These are phyloP conservation scores for Exophiala lecanii-corni DNA, from an alignment of 2,329 filamentous ascomycete genomes.

Conservation along the genomic window DNA sequence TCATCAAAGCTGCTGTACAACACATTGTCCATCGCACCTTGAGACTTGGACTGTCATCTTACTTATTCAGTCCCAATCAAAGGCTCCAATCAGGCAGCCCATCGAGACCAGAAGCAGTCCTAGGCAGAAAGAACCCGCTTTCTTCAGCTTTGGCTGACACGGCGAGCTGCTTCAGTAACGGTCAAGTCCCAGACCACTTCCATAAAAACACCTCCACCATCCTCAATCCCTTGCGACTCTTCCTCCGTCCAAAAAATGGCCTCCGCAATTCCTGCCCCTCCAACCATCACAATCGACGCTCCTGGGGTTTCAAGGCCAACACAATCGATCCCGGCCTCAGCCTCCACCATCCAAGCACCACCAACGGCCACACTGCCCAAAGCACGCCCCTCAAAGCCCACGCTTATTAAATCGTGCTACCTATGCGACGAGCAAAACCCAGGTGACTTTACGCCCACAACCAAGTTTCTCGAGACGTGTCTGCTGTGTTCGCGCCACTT, in stretches of 20 bases:
- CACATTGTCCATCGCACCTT: too few species aligned
- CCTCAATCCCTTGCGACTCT: too few species aligned
- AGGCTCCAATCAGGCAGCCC: too few species aligned
- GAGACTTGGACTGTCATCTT: too few species aligned
- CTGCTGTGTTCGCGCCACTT: constrained; percentile 25
- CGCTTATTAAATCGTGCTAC: constrained; percentile 22
- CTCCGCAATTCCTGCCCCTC: constrained; percentile 14
- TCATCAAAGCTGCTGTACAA: too few species aligned
- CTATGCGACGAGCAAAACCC: constrained; percentile 29
- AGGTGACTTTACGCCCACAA: constrained; percentile 27
- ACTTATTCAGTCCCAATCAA: too few species aligned
- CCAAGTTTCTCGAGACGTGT: constrained; percentile 26
- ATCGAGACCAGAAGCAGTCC: too few species aligned
- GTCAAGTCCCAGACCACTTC: not conserved
- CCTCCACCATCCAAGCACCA: not conserved
- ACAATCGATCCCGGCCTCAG: constrained; percentile 3
- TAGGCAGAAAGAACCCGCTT: too few species aligned
- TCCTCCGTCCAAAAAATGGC: too few species aligned
- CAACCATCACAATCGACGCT: constrained; percentile 24
- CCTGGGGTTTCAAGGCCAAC: constrained; percentile 15
- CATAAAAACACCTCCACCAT: not conserved
- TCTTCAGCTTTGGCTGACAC: too few species aligned
- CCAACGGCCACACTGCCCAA: constrained; percentile 3
- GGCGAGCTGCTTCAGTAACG: too few species aligned
- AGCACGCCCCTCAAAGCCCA: constrained; percentile 13